A percentile compares a stretch with the other conserved stretches of the same genome.
phyloP scores from a whole-genome alignment of 805 yeast species.

The Wickerhamomyces subpelliculosus region DNA sequence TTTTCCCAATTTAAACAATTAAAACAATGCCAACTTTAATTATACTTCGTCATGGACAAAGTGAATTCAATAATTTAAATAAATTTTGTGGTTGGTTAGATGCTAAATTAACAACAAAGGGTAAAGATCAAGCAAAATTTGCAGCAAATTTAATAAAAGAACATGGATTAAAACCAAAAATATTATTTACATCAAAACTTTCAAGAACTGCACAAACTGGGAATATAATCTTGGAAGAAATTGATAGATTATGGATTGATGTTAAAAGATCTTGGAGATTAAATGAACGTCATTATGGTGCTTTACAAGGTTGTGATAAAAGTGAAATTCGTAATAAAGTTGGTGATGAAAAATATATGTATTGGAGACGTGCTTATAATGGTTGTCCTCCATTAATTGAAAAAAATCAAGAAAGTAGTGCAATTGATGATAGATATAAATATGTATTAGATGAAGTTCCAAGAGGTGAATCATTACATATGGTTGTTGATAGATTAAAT shows the following conservation, averaged over 20 bases:
- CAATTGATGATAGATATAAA: slow-evolving; percentile 28
- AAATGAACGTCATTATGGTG: slow-evolving; percentile 82
- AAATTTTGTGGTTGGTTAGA: slow-evolving; percentile 86
- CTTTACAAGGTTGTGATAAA: slow-evolving; percentile 72
- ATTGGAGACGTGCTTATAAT: slow-evolving; percentile 71
- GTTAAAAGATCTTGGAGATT: slow-evolving; percentile 69
- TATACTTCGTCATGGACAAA: slow-evolving; percentile 76
- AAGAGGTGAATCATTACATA: slow-evolving; percentile 63
- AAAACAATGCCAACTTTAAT: slow-evolving; percentile 32
- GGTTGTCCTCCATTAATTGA: slow-evolving; percentile 56
- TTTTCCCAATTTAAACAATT: slow-evolving; percentile 32
- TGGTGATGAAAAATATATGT: slow-evolving; percentile 71
- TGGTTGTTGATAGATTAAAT: slow-evolving; percentile 61
- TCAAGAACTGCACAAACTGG: slow-evolving; percentile 73
- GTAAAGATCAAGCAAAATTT: slow-evolving; percentile 58
- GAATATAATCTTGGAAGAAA: slow-evolving; percentile 51
- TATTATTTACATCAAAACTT: slow-evolving; percentile 64
- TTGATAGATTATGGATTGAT: slow-evolving; percentile 45
- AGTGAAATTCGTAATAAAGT: slow-evolving; percentile 54
- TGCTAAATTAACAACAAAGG: slow-evolving; percentile 59
- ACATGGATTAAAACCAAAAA: slow-evolving; percentile 43
- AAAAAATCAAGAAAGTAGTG: slow-evolving; percentile 28
- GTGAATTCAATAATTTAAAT: slow-evolving; percentile 70
- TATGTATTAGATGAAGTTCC: slow-evolving; percentile 43
- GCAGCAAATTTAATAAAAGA: slow-evolving; percentile 55